Percentiles rank a stretch among this genome's conserved stretches.
These are phyloP conservation scores for Candida mattraensis DNA, from an alignment of 805 yeast genomes.

Conservation along the genomic window DNA sequence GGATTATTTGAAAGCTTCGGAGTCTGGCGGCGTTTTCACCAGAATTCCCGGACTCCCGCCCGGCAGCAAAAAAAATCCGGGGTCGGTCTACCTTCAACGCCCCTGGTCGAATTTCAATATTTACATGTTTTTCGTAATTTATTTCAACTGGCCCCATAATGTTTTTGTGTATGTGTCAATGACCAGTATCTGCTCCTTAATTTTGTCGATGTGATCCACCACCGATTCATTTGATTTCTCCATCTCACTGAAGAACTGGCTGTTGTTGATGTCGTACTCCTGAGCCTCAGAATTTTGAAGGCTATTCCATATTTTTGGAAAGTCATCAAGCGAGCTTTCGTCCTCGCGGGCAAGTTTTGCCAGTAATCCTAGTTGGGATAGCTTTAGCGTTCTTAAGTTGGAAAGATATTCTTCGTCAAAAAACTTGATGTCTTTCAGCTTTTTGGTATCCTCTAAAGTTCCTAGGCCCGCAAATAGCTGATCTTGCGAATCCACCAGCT, in stretches of 20 bases:
- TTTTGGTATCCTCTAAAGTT: slow-evolving; percentile 75
- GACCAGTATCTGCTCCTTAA: slow-evolving; percentile 49
- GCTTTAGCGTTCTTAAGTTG: slow-evolving; percentile 53
- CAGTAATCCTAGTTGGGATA: slow-evolving; percentile 52
- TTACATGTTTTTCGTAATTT: too few relatives aligned
- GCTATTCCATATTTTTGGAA: slow-evolving; percentile 31
- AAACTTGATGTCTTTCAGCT: slow-evolving; percentile 50
- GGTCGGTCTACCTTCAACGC: too few relatives aligned
- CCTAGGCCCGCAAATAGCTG: slow-evolving; percentile 86
- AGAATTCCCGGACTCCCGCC: too few relatives aligned
- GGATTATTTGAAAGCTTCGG: too few relatives aligned
- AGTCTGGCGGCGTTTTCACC: too few relatives aligned
- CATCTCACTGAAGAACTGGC: slow-evolving; percentile 53
- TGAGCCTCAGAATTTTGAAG: slow-evolving; percentile 9
- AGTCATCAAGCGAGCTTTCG: slow-evolving; percentile 31
- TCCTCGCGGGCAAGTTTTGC: slow-evolving; percentile 37
- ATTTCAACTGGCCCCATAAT: slow-evolving; percentile 38
- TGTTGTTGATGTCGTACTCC: slow-evolving; percentile 29
- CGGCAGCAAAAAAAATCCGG: too few relatives aligned
- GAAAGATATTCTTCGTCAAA: slow-evolving; percentile 51
- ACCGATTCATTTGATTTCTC: slow-evolving; percentile 50
- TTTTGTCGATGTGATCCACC: slow-evolving; percentile 46
- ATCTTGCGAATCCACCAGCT: slow-evolving; percentile 68
- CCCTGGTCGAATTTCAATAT: too few relatives aligned
- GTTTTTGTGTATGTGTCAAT: slow-evolving; percentile 46